Evolutionary conservation across 192 early-diverging fungal species (phyloP), one percentile per base, ranked within the genome.

Genomic region (Backusella tarrabulga): DNA sequence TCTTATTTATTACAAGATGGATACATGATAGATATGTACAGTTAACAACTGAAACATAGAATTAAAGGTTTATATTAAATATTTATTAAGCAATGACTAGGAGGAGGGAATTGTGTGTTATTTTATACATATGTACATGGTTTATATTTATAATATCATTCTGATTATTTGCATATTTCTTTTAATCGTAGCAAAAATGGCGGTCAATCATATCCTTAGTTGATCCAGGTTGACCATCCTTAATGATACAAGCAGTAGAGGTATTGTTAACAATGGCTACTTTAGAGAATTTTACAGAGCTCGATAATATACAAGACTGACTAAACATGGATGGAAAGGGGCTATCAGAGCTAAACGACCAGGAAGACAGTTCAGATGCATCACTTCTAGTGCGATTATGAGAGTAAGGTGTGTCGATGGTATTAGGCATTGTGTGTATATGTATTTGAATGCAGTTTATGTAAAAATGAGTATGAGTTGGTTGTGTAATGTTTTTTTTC

Each of bases 271-370:
- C 68, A 41, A 70, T 70, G 2, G 38, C 35, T n/a, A 70, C 68
- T 70, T 70, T 70, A 9, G 68, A 70, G 12, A 70, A 70, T 40
- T 70, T 70, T 9, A 70, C 68, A 70, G 68, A 40, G 40, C n/a
- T 14, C n/a, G n/a, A 41, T 11, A 23, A 7, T 17, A 12, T 21
- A 12, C 11, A 38, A 0, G 68, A 8, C 8, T 19, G 38, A 5
- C 12, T 38, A 70, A 70, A 38, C 21, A 70, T 70, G 34, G 68
- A 70, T 35, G 68, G n/a, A 70, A 70, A 34, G 19, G 38, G n/a
- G n/a, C 68, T 70, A 70, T 70, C n/a, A 70, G 35, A 40, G 21
- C 41, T n/a, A 38, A 6, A 70, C 2, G 68, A 70, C 36, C 68
- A 70, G 17, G 34, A 40, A 38, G 68, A 70, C 35, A 21, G 35